Evolutionary conservation across 1,139 yeast genomes (phyloP).

Genomic region (Yamadazyma diddensiae): DNA sequence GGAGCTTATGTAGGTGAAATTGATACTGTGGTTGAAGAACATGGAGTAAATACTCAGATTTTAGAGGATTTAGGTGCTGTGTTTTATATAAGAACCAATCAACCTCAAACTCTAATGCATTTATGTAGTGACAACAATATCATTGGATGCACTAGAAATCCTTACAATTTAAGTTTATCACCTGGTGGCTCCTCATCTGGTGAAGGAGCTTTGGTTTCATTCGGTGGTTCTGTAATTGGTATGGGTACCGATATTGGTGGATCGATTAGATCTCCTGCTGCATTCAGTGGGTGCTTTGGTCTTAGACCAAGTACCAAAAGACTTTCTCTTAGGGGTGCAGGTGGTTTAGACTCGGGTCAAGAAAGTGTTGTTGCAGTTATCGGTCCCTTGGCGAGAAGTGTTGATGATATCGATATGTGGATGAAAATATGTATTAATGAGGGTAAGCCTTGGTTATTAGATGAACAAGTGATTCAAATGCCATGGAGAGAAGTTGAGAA

Average conservation of each 20-base stretch:
- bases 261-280: constrained; percentile 73
- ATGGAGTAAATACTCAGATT: constrained; percentile 49
- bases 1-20: constrained; percentile 60
- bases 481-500: constrained; percentile 59
- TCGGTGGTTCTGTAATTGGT: constrained; percentile 65
- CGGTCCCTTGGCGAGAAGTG: constrained; percentile 61
- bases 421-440: constrained; percentile 53
- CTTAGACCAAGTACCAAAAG: constrained; percentile 68
- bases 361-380: constrained; percentile 56
- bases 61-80: constrained; percentile 66
- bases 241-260: constrained; percentile 82
- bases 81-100: constrained; percentile 46
- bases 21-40: constrained; percentile 46
- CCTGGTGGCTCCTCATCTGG: constrained; percentile 74
- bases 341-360: constrained; percentile 56
- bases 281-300: constrained; percentile 64
- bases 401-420: constrained; percentile 63
- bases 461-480: constrained; percentile 50
- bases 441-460: constrained; percentile 70
- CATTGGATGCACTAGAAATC: constrained; percentile 38
- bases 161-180: constrained; percentile 38
- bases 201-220: constrained; percentile 66
- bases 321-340: constrained; percentile 49
- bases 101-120: constrained; percentile 50
- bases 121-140: constrained; percentile 42